Percentiles rank a stretch among this genome's conserved stretches.
phyloP scores from a whole-genome alignment of 306 rosid species.

The Glycine tomentella region DNA sequence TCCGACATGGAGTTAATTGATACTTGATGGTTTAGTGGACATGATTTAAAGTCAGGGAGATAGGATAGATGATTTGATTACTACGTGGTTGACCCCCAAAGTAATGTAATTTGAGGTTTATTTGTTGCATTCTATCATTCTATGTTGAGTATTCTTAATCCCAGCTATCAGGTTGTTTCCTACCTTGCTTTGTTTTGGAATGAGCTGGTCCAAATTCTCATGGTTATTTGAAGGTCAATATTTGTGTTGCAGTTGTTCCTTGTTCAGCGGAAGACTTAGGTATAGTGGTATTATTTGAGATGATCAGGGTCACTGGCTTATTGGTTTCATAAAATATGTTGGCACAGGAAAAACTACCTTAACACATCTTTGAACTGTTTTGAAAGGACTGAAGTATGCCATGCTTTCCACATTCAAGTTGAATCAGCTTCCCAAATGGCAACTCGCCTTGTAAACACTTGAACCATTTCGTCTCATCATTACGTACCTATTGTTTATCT shows the following conservation, averaged over 20 bases:
- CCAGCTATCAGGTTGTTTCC: not conserved
- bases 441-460: not conserved
- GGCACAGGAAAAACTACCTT: not conserved
- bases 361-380: not conserved
- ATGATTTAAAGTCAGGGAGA: no score
- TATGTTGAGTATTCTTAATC: constrained; percentile 4
- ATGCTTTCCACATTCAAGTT: not conserved
- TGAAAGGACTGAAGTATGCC: not conserved
- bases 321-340: not conserved
- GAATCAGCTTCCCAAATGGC: constrained; percentile 11
- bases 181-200: not conserved
- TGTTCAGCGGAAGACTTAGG: constrained; percentile 12
- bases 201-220: not conserved
- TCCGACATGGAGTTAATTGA: not conserved
- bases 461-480: constrained; percentile 5
- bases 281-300: constrained; percentile 5
- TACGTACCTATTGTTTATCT: not conserved
- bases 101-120: constrained; percentile 8
- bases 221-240: constrained; percentile 11
- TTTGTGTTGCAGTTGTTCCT: not conserved
- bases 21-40: no score
- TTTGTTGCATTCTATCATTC: not conserved
- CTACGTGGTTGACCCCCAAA: not conserved
- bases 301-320: constrained; percentile 5
- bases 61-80: constrained; percentile 13